Base-by-base conservation (phyloP, 2,329 filamentous ascomycete species). In the Colletotrichum sp. region DNA sequence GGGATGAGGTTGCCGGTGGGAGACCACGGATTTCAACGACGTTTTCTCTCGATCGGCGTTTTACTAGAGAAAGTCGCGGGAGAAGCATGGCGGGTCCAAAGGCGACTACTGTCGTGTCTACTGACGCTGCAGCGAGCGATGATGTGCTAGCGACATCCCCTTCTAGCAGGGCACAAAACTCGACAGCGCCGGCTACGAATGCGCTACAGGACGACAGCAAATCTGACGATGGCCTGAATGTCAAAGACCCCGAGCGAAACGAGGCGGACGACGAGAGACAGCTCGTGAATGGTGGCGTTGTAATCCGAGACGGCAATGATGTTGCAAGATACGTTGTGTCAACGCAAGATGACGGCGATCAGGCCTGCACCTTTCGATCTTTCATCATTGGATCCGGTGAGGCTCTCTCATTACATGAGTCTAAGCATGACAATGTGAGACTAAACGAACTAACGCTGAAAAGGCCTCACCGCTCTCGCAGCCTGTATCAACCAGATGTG, bases 401-500 rank as follows among this genome's bases (percentile, higher is more conserved):
- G 57, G 2, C 10, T 30, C 26, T 8, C 18, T 21, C 7, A 24
- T 0, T 0, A 0, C 10, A 3, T 13, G n/a, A 8, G 10, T 21
- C 10, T 52, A 52, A 0, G 10, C n/a, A 52, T 13, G 26, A 8
- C 10, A 4, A 13, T 16, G 2, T 6, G 5, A 26, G 26, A 26
- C 5, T 26, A 6, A 6, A 6, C 5, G 2, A 26, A 8, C 60
- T 73, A 24, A 76, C 24, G 18, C 9, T 1, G 5, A 4, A 15
- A 32, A 76, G 74, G 74, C 1, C 55, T 76, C 7, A 76, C 74
- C 1, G 74, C 74, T n/a, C 74, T 76, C 8, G 74, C 74, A 18
- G 74, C 74, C 9, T 76, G 74, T 34, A 76, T 76, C 36, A 74
- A 76, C 36, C 74, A 76, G 32, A 76, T 76, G 74, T 76, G 34